phyloP scores from a whole-genome alignment of 139 green algal genomes.

The Axilococcus clingmanii region DNA sequence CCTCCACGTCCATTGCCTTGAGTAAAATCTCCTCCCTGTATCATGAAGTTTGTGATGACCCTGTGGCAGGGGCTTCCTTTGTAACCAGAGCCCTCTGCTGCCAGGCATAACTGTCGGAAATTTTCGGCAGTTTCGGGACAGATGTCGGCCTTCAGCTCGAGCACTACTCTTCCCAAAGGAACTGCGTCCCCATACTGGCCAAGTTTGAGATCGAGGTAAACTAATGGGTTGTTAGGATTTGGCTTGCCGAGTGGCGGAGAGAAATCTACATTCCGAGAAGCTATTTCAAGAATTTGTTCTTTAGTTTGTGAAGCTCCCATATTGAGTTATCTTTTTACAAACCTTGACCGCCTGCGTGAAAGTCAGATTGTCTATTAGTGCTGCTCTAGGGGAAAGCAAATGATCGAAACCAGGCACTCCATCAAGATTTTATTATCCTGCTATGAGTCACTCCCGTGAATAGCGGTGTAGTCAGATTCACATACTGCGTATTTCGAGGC shows the following conservation, averaged over 20 bases:
- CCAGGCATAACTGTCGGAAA: constrained; percentile 66
- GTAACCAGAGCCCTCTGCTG: constrained; percentile 15
- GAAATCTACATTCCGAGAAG: constrained; percentile 15
- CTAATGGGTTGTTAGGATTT: constrained; percentile 64
- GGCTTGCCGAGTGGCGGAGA: constrained; percentile 46
- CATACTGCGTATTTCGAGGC: no score
- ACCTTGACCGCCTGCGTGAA: no score
- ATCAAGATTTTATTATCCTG: no score
- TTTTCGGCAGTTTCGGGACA: constrained; percentile 86
- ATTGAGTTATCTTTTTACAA: no score
- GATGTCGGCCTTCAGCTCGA: constrained; percentile 66
- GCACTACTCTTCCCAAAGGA: constrained; percentile 68
- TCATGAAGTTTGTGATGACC: constrained; percentile 84
- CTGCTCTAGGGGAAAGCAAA: no score
- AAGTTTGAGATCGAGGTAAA: constrained; percentile 90
- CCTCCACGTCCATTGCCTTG: constrained; percentile 61
- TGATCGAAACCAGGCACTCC: no score
- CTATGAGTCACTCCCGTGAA: no score
- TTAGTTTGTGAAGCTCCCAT: constrained; percentile 28
- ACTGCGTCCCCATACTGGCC: constrained; percentile 56
- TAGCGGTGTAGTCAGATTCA: no score
- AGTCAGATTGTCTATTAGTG: no score
- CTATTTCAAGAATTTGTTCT: constrained; percentile 36
- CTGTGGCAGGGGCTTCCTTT: constrained; percentile 54
- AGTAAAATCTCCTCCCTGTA: constrained; percentile 82